Evolutionary conservation across 345 rosid species (phyloP).

Genomic region (Turnera subulata): DNA sequence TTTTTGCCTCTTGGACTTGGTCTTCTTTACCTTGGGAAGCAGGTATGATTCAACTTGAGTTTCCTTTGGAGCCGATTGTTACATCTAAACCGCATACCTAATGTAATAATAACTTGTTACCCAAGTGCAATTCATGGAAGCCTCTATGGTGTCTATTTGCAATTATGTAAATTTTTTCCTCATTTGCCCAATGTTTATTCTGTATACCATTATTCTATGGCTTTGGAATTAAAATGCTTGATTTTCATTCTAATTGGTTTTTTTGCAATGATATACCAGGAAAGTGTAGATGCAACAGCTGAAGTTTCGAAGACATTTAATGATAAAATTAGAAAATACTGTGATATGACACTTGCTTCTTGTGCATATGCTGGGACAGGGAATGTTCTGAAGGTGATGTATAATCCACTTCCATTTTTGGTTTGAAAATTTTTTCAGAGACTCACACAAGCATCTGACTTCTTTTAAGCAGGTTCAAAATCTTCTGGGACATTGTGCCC

Average conservation of each 20-base stretch:
- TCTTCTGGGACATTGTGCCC: slow-evolving; percentile 84
- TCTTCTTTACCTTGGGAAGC: slow-evolving; percentile 93
- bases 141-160: neutral
- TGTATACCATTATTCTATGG: neutral
- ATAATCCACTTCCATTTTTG: slow-evolving; percentile 4
- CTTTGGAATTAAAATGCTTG: neutral
- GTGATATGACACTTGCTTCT: slow-evolving; percentile 87
- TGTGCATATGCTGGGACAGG: slow-evolving; percentile 99
- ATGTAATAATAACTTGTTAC: no score
- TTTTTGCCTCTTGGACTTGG: slow-evolving; percentile 94
- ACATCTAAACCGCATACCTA: no score
- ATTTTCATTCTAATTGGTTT: slow-evolving; percentile 9
- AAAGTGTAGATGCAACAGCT: slow-evolving; percentile 86
- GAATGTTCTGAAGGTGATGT: slow-evolving; percentile 85
- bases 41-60: slow-evolving; percentile 38
- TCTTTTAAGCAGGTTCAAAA: slow-evolving; percentile 63
- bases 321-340: slow-evolving; percentile 83
- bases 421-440: neutral
- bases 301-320: slow-evolving; percentile 94
- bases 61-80: neutral
- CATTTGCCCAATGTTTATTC: neutral
- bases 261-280: slow-evolving; percentile 42
- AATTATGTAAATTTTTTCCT: neutral
- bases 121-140: no score
- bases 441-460: neutral